Base-by-base conservation (phyloP, 768 basidiomycete genomes). In the Gelatoporia subvermispora region DNA sequence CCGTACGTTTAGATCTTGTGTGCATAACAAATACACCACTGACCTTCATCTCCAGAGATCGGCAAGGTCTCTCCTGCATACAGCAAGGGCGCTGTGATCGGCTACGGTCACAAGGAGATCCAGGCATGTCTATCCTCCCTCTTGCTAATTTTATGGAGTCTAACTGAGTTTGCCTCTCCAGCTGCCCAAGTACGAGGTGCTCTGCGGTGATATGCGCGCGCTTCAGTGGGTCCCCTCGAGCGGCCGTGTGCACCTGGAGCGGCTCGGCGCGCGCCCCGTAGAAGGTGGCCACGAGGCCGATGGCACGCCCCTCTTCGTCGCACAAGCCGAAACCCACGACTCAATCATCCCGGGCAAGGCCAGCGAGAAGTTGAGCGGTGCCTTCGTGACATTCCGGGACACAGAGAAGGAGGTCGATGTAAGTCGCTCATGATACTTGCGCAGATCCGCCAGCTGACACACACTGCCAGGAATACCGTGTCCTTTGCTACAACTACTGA, bases 241-340 rank as follows among this genome's bases (percentile, higher is more conserved):
- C 28, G 82, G 81, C 22, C 63, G 59, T 5, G 52, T 86, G 49
- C 69, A 79, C 45, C 48, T 78, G 28, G 39, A 58, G 1, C 47
- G 56, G 34, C 74, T 85, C 25, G 68, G 75, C 41, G 65, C 65
- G 41, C 64, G 51, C 4, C 84, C 83, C 1, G 82, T 89, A 31
- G 83, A 87, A 50, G 87, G 81, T 42, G 87, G 87, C 2, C 69
- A 64, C 23, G 86, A 88, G 60, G 68, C 71, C 13, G 73, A 82
- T 49, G 84, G 83, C n/a, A 69, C 73, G 1, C 71, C 69, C 7
- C 68, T 86, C 16, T 87, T 76, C 62, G 69, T 89, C 48, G 80
- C 76, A 4, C 74, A 79, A 56, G 85, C 82, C 3, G 67, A 70
- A 10, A 60, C 82, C 66, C 67, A 77, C 11, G 69, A 67, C 18